Conservation (phyloP, 2,329 filamentous ascomycete genomes). For the Plenodomus biglobosus region DNA sequence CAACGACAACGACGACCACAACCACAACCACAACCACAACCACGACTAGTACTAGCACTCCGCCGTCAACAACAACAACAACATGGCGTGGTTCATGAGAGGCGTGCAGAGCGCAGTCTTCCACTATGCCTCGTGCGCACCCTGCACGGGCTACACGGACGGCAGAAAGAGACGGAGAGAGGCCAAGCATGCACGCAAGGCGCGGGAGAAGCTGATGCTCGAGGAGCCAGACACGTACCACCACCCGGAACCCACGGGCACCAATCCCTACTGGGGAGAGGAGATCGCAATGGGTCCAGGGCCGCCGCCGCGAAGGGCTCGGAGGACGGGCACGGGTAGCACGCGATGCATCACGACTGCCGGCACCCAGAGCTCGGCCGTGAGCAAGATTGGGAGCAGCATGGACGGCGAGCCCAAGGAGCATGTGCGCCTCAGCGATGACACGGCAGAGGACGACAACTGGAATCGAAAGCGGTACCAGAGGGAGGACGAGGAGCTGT, state of each 20-base stretch:
- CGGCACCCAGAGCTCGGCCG: constrained; percentile 52
- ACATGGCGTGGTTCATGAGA: constrained; percentile 47
- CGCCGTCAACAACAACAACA: constrained; percentile 2
- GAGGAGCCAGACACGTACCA: constrained; percentile 74
- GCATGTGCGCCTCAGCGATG: constrained; percentile 36
- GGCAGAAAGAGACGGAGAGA: constrained; percentile 70
- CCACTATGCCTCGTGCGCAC: constrained; percentile 75
- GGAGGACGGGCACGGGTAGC: constrained; percentile 56
- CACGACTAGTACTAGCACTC: too few relatives aligned
- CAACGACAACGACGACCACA: neutral
- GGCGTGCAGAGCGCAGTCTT: constrained; percentile 74
- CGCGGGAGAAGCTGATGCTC: constrained; percentile 65
- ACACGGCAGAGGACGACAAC: constrained; percentile 49
- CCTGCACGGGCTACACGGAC: constrained; percentile 71
- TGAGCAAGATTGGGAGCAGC: constrained; percentile 51
- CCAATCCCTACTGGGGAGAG: constrained; percentile 85
- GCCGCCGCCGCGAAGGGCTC: constrained; percentile 62
- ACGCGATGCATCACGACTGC: constrained; percentile 62
- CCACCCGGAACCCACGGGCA: constrained; percentile 80
- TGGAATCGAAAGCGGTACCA: constrained; percentile 83
- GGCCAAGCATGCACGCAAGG: constrained; percentile 67
- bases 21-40: neutral
- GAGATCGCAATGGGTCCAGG: constrained; percentile 82
- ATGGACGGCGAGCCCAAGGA: constrained; percentile 29
- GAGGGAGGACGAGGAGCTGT: constrained; percentile 83